Percentiles rank a stretch among this genome's conserved stretches.
Conservation (phyloP, 2,329 filamentous ascomycete genomes). For the Fusarium sp. region DNA sequence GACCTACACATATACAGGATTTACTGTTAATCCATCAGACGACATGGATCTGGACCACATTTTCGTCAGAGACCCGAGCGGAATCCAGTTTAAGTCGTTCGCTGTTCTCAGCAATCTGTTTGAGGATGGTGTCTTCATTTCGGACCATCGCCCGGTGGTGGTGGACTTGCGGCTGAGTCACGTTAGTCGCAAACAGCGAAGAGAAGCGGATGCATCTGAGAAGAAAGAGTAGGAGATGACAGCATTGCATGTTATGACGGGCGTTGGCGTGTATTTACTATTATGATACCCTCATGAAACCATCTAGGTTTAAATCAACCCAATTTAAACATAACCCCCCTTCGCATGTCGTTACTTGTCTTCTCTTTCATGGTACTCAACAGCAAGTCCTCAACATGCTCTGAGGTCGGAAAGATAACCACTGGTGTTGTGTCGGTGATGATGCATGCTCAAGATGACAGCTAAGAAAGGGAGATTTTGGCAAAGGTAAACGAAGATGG, state of each 20-base stretch:
- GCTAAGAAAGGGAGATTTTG: constrained; percentile 23
- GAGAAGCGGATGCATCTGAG: not conserved
- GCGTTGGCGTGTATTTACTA: constrained; percentile 17
- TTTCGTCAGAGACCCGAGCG: constrained; percentile 46
- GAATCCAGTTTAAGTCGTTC: constrained; percentile 41
- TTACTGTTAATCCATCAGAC: constrained; percentile 34
- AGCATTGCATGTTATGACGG: not conserved
- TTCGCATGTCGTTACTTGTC: not conserved
- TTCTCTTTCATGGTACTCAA: not conserved
- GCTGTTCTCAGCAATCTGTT: constrained; percentile 43
- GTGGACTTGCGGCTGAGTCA: constrained; percentile 39
- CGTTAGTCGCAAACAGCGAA: constrained; percentile 20
- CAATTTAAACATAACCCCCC: not conserved
- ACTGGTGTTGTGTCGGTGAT: constrained; percentile 36
- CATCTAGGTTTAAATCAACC: constrained; percentile 11
- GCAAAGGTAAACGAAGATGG: constrained; percentile 33
- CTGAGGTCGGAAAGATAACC: constrained; percentile 29
- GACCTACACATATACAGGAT: constrained; percentile 47
- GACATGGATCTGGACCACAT: constrained; percentile 47
- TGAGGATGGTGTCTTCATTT: constrained; percentile 48
- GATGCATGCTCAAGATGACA: constrained; percentile 31
- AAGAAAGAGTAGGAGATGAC: not conserved
- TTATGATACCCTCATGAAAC: constrained; percentile 24
- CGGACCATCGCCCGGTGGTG: constrained; percentile 49
- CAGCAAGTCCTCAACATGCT: not conserved